Evolutionary conservation across 2,329 filamentous ascomycete species (phyloP).

Genomic region (Diplodia mutila): DNA sequence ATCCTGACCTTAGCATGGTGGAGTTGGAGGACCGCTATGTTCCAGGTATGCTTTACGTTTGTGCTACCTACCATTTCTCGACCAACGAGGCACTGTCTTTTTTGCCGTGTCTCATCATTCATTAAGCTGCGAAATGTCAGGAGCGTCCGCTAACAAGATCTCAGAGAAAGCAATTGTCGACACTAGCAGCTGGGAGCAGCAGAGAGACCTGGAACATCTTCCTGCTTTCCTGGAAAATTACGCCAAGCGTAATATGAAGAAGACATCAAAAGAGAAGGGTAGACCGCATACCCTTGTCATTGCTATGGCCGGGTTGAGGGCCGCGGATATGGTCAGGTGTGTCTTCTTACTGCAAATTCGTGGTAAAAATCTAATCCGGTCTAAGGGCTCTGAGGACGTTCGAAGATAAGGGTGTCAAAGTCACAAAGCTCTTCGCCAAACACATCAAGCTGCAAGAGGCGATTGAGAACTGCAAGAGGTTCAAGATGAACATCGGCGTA

Average conservation of each 20-base stretch:
- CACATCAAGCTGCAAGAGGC: conserved; percentile 95
- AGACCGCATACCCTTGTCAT: conserved; percentile 81
- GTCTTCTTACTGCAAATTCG: background rate
- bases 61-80: background rate
- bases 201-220: conserved; percentile 71
- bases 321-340: conserved; percentile 79
- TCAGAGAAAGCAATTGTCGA: conserved; percentile 76
- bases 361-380: conserved; percentile 39
- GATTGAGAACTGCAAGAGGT: conserved; percentile 71
- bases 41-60: conserved; percentile 61
- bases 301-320: conserved; percentile 80
- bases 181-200: conserved; percentile 72
- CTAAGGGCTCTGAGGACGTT: conserved; percentile 68
- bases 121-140: conserved; percentile 27
- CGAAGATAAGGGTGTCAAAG: conserved; percentile 73
- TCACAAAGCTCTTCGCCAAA: conserved; percentile 96
- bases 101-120: background rate
- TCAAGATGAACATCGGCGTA: conserved; percentile 78
- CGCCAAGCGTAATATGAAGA: conserved; percentile 62
- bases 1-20: conserved; percentile 77
- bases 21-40: conserved; percentile 84
- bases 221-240: conserved; percentile 76
- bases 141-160: background rate
- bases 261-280: conserved; percentile 65
- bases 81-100: background rate